Base-by-base conservation (phyloP, 1,139 yeast species). In the Pichia sp. region DNA sequence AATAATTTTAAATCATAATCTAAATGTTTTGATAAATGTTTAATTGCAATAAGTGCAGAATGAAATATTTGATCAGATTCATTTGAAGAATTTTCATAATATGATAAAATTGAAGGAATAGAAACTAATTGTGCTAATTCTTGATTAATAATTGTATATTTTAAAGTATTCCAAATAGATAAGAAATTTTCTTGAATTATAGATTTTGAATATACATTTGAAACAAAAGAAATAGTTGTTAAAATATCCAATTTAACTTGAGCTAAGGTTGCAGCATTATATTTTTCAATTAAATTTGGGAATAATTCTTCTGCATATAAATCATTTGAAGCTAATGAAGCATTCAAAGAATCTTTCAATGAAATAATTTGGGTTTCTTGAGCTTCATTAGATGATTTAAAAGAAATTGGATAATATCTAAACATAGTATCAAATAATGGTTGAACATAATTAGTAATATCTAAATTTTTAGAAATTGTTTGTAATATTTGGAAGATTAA, bases 371-470 rank as follows among this genome's bases (percentile, higher is more conserved):
- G 79, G 50, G 89, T 86, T 50, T 82, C 80, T 61, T 89, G 87
- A 0, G 96, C 96, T 62, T 90, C 96, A 59, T 85, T 82, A 1
- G 97, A 96, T 2, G 98, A 97, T 49, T 81, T 82, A 65, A 94
- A 94, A 1, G 97, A 85, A 43, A 94, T 90, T 4, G 99, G 99
- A 66, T 90, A 94, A 66, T 94, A 94, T 63, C 98, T 92, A 61
- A 92, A 92, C 35, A 89, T 73, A 32, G 86, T 80, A 60, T 94
- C 98, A 59, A 90, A 92, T 48, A 92, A 63, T 27, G 86, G 87
- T 50, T 81, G 82, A 27, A 69, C 63, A 45, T 55, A 63, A 3
- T 64, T 57, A 0, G 55, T 50, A 42, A 80, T 70, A 1, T 65
- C 60, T 39, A 84, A 71, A 9, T 55, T 54, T 8, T 65, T 54